A percentile compares a stretch with the other conserved stretches of the same genome.
Conservation (phyloP, 805 yeast genomes). For the Metschnikowia matae region DNA sequence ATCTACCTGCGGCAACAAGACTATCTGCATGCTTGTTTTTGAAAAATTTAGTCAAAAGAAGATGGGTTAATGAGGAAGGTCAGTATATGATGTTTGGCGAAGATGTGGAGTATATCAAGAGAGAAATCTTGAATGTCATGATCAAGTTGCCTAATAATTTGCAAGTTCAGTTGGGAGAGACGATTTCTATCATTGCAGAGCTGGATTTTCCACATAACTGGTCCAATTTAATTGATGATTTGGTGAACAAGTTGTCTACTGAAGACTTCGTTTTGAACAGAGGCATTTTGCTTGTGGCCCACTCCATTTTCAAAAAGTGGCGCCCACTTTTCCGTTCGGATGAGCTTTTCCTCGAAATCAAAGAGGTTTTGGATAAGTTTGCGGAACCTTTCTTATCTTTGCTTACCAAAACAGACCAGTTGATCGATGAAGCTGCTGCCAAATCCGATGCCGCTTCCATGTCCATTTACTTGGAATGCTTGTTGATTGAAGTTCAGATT, state of each 20-base stretch:
- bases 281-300: constrained; percentile 88
- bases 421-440: constrained; percentile 46
- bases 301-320: constrained; percentile 95
- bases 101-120: constrained; percentile 67
- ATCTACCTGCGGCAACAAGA: constrained; percentile 53
- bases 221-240: constrained; percentile 70
- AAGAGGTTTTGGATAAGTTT: constrained; percentile 80
- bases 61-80: constrained; percentile 91
- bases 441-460: constrained; percentile 47
- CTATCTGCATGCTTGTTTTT: constrained; percentile 88
- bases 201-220: constrained; percentile 92
- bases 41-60: constrained; percentile 78
- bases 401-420: constrained; percentile 60
- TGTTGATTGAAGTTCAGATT: constrained; percentile 69
- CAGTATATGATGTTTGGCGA: constrained; percentile 54
- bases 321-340: constrained; percentile 90
- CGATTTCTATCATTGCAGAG: constrained; percentile 89
- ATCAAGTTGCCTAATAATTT: constrained; percentile 70
- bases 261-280: constrained; percentile 72
- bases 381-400: constrained; percentile 72
- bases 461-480: constrained; percentile 58
- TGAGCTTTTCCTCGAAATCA: constrained; percentile 81
- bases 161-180: constrained; percentile 93
- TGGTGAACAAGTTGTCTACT: constrained; percentile 60
- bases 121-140: constrained; percentile 83